These are phyloP conservation scores for Delitschia confertaspora DNA, from an alignment of 495 filamentous ascomycete genomes.

Conservation along the genomic window DNA sequence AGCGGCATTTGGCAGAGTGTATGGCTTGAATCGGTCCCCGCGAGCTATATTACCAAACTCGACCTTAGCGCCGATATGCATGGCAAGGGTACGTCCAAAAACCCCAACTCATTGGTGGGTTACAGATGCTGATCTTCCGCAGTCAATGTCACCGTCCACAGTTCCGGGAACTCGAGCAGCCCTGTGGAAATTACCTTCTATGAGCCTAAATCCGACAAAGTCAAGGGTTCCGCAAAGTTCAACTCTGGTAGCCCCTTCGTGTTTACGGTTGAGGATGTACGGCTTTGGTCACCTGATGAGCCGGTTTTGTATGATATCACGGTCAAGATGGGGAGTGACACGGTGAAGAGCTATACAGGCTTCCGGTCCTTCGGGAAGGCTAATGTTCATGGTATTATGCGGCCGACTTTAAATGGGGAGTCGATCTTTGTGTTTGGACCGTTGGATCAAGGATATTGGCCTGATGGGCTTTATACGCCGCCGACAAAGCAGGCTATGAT, in stretches of 20 bases:
- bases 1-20: slow-evolving; percentile 63
- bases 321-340: slow-evolving; percentile 47
- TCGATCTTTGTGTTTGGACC: slow-evolving; percentile 59
- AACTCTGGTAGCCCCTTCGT: slow-evolving; percentile 42
- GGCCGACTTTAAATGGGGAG: slow-evolving; percentile 54
- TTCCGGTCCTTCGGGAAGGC: slow-evolving; percentile 53
- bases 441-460: slow-evolving; percentile 62
- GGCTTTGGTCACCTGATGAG: slow-evolving; percentile 52
- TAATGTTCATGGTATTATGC: slow-evolving; percentile 48
- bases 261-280: slow-evolving; percentile 44
- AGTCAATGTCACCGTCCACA: slow-evolving; percentile 34
- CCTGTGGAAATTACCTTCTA: slow-evolving; percentile 36
- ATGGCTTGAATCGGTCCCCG: slow-evolving; percentile 54
- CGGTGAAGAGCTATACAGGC: slow-evolving; percentile 53
- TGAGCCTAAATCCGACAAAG: slow-evolving; percentile 10
- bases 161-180: slow-evolving; percentile 21
- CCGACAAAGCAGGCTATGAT: slow-evolving; percentile 57
- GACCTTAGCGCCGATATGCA: slow-evolving; percentile 51
- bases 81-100: slow-evolving; percentile 47
- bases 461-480: slow-evolving; percentile 54
- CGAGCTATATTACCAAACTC: slow-evolving; percentile 46
- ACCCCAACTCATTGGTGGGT: background rate
- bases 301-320: slow-evolving; percentile 56
- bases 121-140: background rate
- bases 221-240: slow-evolving; percentile 28